phyloP scores from a whole-genome alignment of 805 yeast genomes.

The Schwanniomyces polymorphus region DNA sequence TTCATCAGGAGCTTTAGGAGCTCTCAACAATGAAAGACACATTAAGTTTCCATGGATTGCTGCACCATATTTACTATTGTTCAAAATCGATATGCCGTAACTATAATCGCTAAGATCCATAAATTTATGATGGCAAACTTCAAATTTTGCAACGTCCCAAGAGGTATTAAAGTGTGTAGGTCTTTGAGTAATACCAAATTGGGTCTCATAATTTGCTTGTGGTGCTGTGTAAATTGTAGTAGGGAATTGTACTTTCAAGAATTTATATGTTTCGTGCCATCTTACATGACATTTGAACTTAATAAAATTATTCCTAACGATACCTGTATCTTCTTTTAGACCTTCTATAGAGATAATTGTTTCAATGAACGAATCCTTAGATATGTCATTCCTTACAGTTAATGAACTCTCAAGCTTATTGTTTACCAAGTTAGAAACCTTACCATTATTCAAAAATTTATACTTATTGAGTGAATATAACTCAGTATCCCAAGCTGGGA shows the following conservation, averaged over 20 bases:
- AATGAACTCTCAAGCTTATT: constrained; percentile 67
- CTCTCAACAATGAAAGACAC: constrained; percentile 81
- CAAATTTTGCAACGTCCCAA: constrained; percentile 97
- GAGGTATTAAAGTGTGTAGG: constrained; percentile 94
- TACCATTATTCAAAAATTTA: constrained; percentile 42
- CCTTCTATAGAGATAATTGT: constrained; percentile 74
- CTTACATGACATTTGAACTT: constrained; percentile 52
- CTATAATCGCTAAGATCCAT: constrained; percentile 85
- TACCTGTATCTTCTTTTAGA: constrained; percentile 43
- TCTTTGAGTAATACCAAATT: constrained; percentile 86
- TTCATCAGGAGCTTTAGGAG: constrained; percentile 94
- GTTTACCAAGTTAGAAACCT: constrained; percentile 40
- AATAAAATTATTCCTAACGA: constrained; percentile 29
- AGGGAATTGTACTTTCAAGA: constrained; percentile 93
- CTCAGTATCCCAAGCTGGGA: constrained; percentile 99
- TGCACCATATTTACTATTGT: constrained; percentile 89
- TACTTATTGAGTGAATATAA: constrained; percentile 78
- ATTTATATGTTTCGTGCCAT: constrained; percentile 88
- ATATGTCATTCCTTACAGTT: constrained; percentile 59
- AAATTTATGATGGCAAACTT: constrained; percentile 91
- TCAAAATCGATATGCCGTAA: constrained; percentile 84
- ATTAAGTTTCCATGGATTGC: constrained; percentile 90
- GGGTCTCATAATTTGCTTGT: constrained; percentile 85
- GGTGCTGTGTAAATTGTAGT: constrained; percentile 73
- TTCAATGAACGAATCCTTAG: constrained; percentile 55